Percentiles rank a stretch among this genome's conserved stretches.
Conservation (phyloP, 352 stramenopile species). For the Pythium aquatile region DNA sequence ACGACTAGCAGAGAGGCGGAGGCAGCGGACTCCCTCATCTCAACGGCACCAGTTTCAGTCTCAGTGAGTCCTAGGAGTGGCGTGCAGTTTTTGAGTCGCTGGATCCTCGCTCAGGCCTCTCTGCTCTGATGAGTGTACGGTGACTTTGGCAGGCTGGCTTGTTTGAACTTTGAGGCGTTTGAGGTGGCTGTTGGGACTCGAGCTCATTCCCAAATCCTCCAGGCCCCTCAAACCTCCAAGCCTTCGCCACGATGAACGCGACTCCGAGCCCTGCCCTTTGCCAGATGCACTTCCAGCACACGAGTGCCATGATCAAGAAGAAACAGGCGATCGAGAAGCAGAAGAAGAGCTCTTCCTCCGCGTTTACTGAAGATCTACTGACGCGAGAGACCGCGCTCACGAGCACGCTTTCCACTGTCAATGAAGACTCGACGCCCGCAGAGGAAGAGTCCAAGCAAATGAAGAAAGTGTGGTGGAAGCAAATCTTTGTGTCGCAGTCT, state of each 20-base stretch:
- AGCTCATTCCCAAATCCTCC: constrained; percentile 1
- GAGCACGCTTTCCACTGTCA: neutral
- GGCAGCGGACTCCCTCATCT: neutral
- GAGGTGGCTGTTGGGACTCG: neutral
- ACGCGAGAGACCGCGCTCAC: constrained; percentile 1
- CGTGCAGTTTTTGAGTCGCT: too few species aligned
- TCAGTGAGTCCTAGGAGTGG: neutral
- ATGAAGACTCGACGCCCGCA: neutral
- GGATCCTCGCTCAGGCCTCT: too few species aligned
- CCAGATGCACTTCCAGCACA: constrained; percentile 1
- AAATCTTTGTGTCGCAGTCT: constrained; percentile 13
- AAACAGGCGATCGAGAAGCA: neutral
- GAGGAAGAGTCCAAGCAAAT: neutral
- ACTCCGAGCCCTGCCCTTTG: neutral
- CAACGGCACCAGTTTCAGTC: neutral
- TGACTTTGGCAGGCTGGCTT: too few species aligned
- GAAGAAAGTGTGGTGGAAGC: constrained; percentile 14
- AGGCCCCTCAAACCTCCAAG: neutral
- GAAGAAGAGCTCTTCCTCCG: neutral
- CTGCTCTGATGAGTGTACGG: too few species aligned
- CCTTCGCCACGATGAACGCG: neutral
- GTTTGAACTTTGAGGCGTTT: too few species aligned
- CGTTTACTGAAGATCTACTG: neutral
- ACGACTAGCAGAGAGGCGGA: neutral
- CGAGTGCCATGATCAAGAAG: constrained; percentile 3